Conservation (phyloP, 179 eudicot species). For the Amaranthus tricolor region DNA sequence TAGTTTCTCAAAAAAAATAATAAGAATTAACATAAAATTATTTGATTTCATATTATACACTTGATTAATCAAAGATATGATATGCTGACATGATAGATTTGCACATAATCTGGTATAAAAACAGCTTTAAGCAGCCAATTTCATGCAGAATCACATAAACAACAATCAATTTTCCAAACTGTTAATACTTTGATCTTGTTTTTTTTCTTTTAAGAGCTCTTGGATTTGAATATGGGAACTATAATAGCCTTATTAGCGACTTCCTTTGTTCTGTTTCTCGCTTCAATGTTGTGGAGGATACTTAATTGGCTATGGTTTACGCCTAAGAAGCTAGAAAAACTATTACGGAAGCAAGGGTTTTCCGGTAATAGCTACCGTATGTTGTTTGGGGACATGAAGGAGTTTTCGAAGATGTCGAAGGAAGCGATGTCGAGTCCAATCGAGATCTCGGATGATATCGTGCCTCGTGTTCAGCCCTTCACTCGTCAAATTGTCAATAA, state of each 20-base stretch:
- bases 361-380: slow-evolving; percentile 27
- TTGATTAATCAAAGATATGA: neutral
- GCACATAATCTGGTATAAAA: slow-evolving; percentile 3
- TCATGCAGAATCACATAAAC: slow-evolving; percentile 4
- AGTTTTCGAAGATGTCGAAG: slow-evolving; percentile 24
- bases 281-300: slow-evolving; percentile 20
- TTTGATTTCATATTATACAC: neutral
- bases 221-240: slow-evolving; percentile 15
- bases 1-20: neutral
- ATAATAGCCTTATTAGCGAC: slow-evolving; percentile 17
- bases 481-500: slow-evolving; percentile 22
- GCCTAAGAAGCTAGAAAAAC: slow-evolving; percentile 30
- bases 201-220: neutral
- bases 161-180: neutral
- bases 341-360: slow-evolving; percentile 28
- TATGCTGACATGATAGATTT: slow-evolving; percentile 14
- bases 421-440: slow-evolving; percentile 28
- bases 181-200: neutral
- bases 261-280: slow-evolving; percentile 9
- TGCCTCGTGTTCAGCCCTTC: slow-evolving; percentile 28
- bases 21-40: neutral
- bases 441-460: slow-evolving; percentile 16
- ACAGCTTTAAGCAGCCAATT: neutral
- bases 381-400: slow-evolving; percentile 33
- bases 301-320: slow-evolving; percentile 30